Conservation (phyloP, 441 rosid genomes). For the Brassica hybrid region DNA sequence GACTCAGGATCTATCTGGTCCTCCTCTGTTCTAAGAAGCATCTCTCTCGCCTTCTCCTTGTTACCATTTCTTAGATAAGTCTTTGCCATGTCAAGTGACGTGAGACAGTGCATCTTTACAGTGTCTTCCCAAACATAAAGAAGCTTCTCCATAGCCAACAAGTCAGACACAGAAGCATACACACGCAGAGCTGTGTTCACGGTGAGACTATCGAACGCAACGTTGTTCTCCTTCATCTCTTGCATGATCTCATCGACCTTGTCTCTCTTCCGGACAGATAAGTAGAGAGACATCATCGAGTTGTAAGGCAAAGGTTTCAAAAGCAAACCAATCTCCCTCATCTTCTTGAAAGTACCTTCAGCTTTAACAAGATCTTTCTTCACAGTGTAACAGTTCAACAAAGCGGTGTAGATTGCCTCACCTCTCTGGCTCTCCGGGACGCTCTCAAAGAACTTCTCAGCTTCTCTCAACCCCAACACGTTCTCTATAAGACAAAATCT, state of each 20-base stretch:
- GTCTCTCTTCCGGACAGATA: not conserved
- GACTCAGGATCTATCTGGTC: not conserved
- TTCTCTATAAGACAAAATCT: conserved; percentile 14
- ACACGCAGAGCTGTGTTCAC: conserved; percentile 20
- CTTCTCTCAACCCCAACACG: conserved; percentile 4
- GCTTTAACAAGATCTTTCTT: not conserved
- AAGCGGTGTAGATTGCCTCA: not conserved
- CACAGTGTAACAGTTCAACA: not conserved
- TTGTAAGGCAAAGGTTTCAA: conserved; percentile 4
- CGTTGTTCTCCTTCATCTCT: conserved; percentile 26
- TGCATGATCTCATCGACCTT: not conserved
- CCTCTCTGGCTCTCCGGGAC: conserved; percentile 14
- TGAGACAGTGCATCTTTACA: not conserved
- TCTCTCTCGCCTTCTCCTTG: not conserved
- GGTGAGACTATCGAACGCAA: not conserved
- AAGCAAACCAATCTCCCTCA: conserved; percentile 19
- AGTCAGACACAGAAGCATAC: conserved; percentile 11
- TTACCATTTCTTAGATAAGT: conserved; percentile 8
- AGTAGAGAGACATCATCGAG: conserved; percentile 17
- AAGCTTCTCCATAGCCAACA: not conserved
- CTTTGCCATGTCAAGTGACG: conserved; percentile 15
- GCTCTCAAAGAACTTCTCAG: conserved; percentile 25
- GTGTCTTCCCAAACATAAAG: not conserved
- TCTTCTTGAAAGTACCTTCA: conserved; percentile 10
- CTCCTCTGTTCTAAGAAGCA: conserved; percentile 18